Percentiles rank a stretch among this genome's conserved stretches.
Conservation (phyloP, 108 stramenopile species). For the Nitzschia inconspicua region DNA sequence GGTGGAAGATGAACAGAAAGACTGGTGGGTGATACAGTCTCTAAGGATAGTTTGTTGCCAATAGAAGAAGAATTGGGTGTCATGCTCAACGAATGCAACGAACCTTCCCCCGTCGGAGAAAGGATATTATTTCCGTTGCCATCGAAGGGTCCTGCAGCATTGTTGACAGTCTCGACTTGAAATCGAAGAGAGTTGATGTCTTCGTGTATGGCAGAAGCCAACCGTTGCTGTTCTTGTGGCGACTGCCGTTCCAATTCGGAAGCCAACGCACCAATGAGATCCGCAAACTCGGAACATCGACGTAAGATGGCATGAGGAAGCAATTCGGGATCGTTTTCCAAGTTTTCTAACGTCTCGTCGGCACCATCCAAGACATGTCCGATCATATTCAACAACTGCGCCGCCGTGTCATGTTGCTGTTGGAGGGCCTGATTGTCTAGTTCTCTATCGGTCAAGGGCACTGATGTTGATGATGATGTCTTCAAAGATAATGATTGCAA, state of each 20-base stretch:
- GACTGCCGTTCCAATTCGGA: constrained; percentile 51
- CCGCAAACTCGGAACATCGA: constrained; percentile 68
- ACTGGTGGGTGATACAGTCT: too few relatives aligned
- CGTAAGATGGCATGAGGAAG: constrained; percentile 63
- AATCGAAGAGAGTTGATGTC: constrained; percentile 40
- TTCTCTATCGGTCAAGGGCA: too few relatives aligned
- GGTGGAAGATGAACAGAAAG: too few relatives aligned
- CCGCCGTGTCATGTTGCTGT: too few relatives aligned
- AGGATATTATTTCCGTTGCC: not conserved
- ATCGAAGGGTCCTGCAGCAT: not conserved
- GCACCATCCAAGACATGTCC: constrained; percentile 14
- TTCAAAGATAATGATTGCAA: too few relatives aligned
- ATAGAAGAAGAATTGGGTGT: too few relatives aligned
- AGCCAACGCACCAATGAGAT: constrained; percentile 53
- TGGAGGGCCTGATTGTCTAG: too few relatives aligned
- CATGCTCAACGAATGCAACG: too few relatives aligned
- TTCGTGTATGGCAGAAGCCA: constrained; percentile 45
- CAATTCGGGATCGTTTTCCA: constrained; percentile 41
- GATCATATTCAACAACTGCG: constrained; percentile 1
- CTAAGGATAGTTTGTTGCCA: too few relatives aligned
- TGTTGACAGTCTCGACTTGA: constrained; percentile 8
- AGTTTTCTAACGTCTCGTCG: constrained; percentile 11
- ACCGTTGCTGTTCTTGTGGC: constrained; percentile 23
- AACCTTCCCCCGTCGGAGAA: too few relatives aligned
- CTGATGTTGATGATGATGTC: too few relatives aligned